Percentiles rank a stretch among this genome's conserved stretches.
Evolutionary conservation across 805 yeast genomes (phyloP).

Genomic region (Suhomyces canberraensis): DNA sequence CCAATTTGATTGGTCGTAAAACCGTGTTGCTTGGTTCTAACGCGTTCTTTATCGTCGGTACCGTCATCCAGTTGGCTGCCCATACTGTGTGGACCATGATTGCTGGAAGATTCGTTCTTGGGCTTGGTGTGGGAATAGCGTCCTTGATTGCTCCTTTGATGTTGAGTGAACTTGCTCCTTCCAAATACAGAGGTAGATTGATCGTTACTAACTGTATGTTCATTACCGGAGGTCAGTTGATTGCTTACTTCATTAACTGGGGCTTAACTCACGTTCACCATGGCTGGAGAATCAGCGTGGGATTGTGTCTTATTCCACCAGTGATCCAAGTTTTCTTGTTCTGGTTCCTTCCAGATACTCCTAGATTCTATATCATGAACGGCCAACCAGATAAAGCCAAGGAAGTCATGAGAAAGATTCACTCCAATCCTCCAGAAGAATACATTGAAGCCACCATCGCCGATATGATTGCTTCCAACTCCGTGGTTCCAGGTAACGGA

Average conservation of each 20-base stretch:
- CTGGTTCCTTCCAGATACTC: slow-evolving; percentile 90
- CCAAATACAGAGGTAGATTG: slow-evolving; percentile 84
- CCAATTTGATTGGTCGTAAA: slow-evolving; percentile 83
- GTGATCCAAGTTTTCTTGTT: slow-evolving; percentile 72
- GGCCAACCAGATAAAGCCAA: slow-evolving; percentile 65
- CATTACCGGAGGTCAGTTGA: slow-evolving; percentile 91
- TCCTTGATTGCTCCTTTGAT: slow-evolving; percentile 92
- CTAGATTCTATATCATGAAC: slow-evolving; percentile 79
- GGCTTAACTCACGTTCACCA: slow-evolving; percentile 68
- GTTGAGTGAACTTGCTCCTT: slow-evolving; percentile 89
- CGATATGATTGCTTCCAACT: slow-evolving; percentile 53
- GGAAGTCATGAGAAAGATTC: slow-evolving; percentile 59
- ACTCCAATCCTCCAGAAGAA: slow-evolving; percentile 59
- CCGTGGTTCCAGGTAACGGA: slow-evolving; percentile 38
- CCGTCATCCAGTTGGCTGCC: slow-evolving; percentile 79
- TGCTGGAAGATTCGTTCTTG: slow-evolving; percentile 87
- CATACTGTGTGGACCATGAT: slow-evolving; percentile 87
- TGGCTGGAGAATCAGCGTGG: slow-evolving; percentile 94
- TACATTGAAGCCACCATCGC: slow-evolving; percentile 64
- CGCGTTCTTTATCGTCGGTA: slow-evolving; percentile 77
- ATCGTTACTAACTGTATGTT: slow-evolving; percentile 86
- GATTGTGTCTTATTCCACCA: slow-evolving; percentile 86
- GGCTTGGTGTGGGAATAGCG: slow-evolving; percentile 95
- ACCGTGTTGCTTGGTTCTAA: slow-evolving; percentile 82
- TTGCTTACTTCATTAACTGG: slow-evolving; percentile 93